A percentile compares a stretch with the other conserved stretches of the same genome.
Conservation (phyloP, 1,139 yeast species). For the Pichia sp. region DNA sequence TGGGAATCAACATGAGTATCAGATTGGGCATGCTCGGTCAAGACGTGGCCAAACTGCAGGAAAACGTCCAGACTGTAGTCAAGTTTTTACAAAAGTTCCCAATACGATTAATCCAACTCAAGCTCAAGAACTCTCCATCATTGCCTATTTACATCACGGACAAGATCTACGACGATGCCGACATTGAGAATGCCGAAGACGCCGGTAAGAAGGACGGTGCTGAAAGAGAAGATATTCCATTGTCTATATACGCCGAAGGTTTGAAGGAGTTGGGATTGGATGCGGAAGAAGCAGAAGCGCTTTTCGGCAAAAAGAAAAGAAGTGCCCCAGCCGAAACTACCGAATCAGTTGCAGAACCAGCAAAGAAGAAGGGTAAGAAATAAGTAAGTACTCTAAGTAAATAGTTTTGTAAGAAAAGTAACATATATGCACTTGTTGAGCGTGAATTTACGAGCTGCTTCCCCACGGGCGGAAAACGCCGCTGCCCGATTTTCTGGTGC, state of each 20-base stretch:
- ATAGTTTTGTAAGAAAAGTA: no score
- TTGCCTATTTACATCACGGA: conserved; percentile 78
- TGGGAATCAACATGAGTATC: conserved; percentile 67
- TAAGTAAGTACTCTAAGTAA: no score
- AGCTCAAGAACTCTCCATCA: conserved; percentile 73
- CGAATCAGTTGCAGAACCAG: conserved; percentile 1
- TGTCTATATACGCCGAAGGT: conserved; percentile 67
- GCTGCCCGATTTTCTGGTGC: no score
- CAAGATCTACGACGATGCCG: conserved; percentile 50
- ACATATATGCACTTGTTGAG: no score
- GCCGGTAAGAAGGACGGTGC: conserved; percentile 23
- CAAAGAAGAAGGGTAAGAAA: neutral
- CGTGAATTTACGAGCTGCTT: no score
- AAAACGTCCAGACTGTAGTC: conserved; percentile 59
- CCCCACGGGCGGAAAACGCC: no score
- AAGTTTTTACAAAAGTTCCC: conserved; percentile 45
- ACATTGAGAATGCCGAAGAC: conserved; percentile 30
- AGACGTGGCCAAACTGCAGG: conserved; percentile 38
- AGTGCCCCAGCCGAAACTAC: neutral
- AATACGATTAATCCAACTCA: conserved; percentile 64
- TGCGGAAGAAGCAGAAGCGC: conserved; percentile 40
- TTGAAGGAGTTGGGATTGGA: conserved; percentile 78
- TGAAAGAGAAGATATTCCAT: conserved; percentile 27
- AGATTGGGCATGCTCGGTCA: conserved; percentile 59
- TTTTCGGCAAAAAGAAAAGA: conserved; percentile 13